Evolutionary conservation across 768 basidiomycete genomes (phyloP).

Genomic region (Termitomyces bulborhizus): DNA sequence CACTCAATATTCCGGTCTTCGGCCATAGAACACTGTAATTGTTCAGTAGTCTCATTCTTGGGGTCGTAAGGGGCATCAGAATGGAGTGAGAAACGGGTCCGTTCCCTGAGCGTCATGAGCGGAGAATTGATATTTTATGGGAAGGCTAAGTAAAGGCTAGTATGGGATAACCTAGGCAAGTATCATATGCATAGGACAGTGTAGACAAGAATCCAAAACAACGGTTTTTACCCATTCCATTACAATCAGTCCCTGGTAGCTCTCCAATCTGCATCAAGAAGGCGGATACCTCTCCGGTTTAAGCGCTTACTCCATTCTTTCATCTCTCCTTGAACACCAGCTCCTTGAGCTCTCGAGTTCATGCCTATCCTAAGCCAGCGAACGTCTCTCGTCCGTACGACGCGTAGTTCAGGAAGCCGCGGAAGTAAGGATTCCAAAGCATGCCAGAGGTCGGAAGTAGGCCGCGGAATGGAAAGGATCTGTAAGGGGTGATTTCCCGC

Average conservation of each 20-base stretch:
- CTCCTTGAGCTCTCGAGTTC: slow-evolving; percentile 54
- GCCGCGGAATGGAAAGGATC: slow-evolving; percentile 74
- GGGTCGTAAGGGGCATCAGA: too few relatives aligned
- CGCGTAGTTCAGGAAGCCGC: slow-evolving; percentile 46
- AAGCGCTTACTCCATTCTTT: slow-evolving; percentile 65
- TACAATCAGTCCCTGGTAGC: slow-evolving; percentile 25
- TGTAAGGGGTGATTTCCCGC: slow-evolving; percentile 37
- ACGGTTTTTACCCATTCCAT: background rate
- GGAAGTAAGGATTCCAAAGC: slow-evolving; percentile 51
- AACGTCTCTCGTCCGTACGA: slow-evolving; percentile 60
- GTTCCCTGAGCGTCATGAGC: background rate
- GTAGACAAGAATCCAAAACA: background rate
- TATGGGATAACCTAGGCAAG: too few relatives aligned
- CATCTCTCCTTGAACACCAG: slow-evolving; percentile 82
- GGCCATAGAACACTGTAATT: too few relatives aligned
- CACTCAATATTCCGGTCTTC: too few relatives aligned
- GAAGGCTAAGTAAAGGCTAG: background rate
- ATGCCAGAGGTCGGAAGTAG: slow-evolving; percentile 50
- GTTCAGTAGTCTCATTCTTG: too few relatives aligned
- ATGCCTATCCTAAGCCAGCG: slow-evolving; percentile 70
- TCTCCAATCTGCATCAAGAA: slow-evolving; percentile 74
- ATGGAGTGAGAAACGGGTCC: too few relatives aligned
- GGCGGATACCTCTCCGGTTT: slow-evolving; percentile 45
- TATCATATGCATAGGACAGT: too few relatives aligned
- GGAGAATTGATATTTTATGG: background rate